Percentiles rank a stretch among this genome's conserved stretches.
Evolutionary conservation across 108 stramenopile species (phyloP).

Genomic region (Pseudonitzschia multistriata): DNA sequence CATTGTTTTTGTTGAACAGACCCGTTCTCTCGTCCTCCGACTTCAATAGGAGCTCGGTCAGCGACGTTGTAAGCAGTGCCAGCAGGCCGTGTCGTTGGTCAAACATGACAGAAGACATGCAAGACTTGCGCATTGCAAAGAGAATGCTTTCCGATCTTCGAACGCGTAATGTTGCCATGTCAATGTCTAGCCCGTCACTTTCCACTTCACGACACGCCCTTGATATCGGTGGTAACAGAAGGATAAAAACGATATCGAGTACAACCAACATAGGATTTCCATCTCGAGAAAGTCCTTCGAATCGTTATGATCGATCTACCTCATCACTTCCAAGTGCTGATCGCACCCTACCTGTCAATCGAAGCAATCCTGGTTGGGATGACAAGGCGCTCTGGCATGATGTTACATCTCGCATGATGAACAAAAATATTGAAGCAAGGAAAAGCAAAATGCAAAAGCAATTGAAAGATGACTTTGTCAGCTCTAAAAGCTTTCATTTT

Average conservation of each 20-base stretch:
- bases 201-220: not conserved
- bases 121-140: slow-evolving; percentile 8
- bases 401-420: not conserved
- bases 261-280: not conserved
- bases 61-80: not conserved
- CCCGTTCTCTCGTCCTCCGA: not conserved
- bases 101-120: slow-evolving; percentile 4
- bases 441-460: not conserved
- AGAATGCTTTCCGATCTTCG: not conserved
- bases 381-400: not conserved
- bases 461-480: not conserved
- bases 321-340: not conserved
- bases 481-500: not conserved
- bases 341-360: not conserved
- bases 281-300: not conserved
- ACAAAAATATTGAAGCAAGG: not conserved
- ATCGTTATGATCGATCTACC: not conserved
- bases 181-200: not conserved
- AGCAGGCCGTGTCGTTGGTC: slow-evolving; percentile 1
- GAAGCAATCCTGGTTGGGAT: slow-evolving; percentile 2
- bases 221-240: not conserved
- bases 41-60: not conserved
- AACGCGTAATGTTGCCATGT: no score
- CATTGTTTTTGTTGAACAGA: not conserved
- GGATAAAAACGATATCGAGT: not conserved